phyloP scores from a whole-genome alignment of 805 yeast species.

The Saccharomycopsis amapae region DNA sequence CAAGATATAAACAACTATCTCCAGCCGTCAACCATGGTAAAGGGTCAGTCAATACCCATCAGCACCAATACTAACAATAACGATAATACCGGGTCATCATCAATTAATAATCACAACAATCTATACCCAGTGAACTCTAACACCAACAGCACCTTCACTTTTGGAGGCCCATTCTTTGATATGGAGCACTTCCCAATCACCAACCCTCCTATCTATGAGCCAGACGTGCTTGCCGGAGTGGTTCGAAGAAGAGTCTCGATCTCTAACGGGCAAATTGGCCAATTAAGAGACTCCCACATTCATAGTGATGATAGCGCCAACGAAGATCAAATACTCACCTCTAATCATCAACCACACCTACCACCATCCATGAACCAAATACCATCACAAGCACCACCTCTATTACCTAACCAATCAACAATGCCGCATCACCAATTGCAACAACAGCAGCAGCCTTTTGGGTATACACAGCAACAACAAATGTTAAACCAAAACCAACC shows the following conservation, averaged over 20 bases:
- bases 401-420: background rate
- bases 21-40: too few relatives aligned
- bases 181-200: constrained; percentile 17
- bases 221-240: constrained; percentile 33
- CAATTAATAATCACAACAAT: background rate
- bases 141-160: constrained; percentile 1
- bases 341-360: too few relatives aligned
- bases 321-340: too few relatives aligned
- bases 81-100: background rate
- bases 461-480: too few relatives aligned
- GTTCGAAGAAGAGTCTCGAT: constrained; percentile 66
- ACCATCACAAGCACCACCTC: background rate
- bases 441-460: constrained; percentile 25
- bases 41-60: too few relatives aligned
- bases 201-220: constrained; percentile 39
- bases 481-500: too few relatives aligned
- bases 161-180: constrained; percentile 11
- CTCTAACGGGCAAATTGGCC: constrained; percentile 81
- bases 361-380: background rate
- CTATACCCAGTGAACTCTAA: background rate
- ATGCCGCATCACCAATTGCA: background rate
- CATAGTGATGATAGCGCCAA: constrained; percentile 27
- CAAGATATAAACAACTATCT: too few relatives aligned
- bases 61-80: background rate
- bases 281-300: constrained; percentile 38